Evolutionary conservation across 176 grass and related monocot species (phyloP).

Genomic region (Zea luxurians): DNA sequence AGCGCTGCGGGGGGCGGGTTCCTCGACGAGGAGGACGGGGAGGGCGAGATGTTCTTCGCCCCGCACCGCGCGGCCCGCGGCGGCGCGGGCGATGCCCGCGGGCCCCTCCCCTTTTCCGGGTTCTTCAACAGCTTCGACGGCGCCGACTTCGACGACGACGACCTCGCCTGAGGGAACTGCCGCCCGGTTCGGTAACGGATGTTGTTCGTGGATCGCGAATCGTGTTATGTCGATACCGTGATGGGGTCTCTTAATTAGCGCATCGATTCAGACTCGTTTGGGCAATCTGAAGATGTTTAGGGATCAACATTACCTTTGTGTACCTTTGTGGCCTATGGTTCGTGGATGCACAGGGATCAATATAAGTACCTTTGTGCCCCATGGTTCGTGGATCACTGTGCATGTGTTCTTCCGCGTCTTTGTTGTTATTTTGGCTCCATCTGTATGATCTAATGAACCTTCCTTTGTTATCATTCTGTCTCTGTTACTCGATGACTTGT

Average conservation of each 20-base stretch:
- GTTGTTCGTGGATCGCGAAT: not conserved
- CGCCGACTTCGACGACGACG: conserved; percentile 61
- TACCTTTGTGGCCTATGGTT: not conserved
- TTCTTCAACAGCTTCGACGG: conserved; percentile 61
- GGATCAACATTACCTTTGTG: conserved; percentile 7
- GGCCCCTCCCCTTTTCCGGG: conserved; percentile 33
- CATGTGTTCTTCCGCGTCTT: not conserved
- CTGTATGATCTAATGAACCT: not conserved
- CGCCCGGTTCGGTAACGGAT: not conserved
- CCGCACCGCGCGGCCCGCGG: conserved; percentile 26
- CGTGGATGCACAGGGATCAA: conserved; percentile 4
- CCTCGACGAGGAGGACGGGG: conserved; percentile 50
- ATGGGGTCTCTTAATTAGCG: conserved; percentile 14
- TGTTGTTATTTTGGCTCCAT: conserved; percentile 15
- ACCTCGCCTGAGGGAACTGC: conserved; percentile 33
- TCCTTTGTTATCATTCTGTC: not conserved
- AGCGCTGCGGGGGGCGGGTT: conserved; percentile 29
- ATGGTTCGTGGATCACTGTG: conserved; percentile 6
- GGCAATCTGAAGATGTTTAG: conserved; percentile 7
- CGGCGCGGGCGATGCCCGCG: not conserved
- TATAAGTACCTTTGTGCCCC: not conserved
- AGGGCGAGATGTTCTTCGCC: conserved; percentile 30
- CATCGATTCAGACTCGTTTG: conserved; percentile 5
- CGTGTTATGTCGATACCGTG: conserved; percentile 16
- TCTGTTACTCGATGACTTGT: not conserved